These are phyloP conservation scores for Brassica juncea DNA, from an alignment of 345 rosid species.

Conservation along the genomic window DNA sequence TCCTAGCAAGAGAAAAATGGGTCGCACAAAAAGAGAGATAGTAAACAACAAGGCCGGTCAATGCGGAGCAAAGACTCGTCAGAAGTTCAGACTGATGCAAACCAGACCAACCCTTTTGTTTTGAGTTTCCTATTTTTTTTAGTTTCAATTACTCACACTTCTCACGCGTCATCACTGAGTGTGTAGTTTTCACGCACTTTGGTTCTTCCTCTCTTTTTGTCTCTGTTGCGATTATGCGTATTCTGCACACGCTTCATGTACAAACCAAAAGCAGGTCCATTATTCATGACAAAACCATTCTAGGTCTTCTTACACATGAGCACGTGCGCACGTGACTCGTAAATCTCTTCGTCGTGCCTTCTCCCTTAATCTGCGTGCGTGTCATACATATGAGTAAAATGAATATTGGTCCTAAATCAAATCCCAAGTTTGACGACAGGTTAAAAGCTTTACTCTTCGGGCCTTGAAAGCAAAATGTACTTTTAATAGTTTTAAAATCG, in stretches of 20 bases:
- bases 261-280: conserved; percentile 13
- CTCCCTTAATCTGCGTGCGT: conserved; percentile 41
- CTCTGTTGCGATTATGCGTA: neutral
- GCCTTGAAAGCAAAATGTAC: neutral
- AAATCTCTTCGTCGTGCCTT: conserved; percentile 40
- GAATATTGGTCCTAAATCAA: conserved; percentile 36
- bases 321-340: conserved; percentile 92
- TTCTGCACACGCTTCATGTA: conserved; percentile 5
- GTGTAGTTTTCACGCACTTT: neutral
- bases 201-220: neutral
- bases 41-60: conserved; percentile 61
- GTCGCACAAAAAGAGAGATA: conserved; percentile 32
- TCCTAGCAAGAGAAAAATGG: conserved; percentile 4
- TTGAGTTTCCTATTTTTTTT: neutral
- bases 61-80: conserved; percentile 58
- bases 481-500: neutral
- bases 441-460: neutral
- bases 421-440: conserved; percentile 31
- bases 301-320: conserved; percentile 40
- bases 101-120: conserved; percentile 27
- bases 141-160: neutral
- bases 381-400: conserved; percentile 6
- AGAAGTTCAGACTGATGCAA: conserved; percentile 40
- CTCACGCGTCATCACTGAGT: conserved; percentile 12
- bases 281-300: conserved; percentile 26